Evolutionary conservation across 1,284 basidiomycete genomes (phyloP).

Genomic region (Volvariella volvacea): DNA sequence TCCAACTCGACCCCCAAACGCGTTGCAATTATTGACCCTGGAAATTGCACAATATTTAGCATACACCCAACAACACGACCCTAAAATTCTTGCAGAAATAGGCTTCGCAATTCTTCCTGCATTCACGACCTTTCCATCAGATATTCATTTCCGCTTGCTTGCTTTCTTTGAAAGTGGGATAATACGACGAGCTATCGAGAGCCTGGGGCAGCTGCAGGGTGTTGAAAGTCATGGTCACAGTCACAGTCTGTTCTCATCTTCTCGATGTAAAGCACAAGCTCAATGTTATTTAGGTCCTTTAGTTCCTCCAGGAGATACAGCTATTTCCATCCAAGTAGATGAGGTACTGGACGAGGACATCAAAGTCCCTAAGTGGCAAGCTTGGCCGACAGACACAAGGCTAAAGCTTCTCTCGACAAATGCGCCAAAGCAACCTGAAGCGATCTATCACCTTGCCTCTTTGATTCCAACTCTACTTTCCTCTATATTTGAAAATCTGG

Average conservation of each 20-base stretch:
- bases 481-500: constrained; percentile 50
- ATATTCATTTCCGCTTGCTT: constrained; percentile 54
- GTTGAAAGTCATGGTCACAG: constrained; percentile 6
- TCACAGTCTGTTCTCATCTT: no score
- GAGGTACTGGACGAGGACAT: constrained; percentile 31
- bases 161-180: constrained; percentile 57
- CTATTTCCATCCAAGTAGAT: constrained; percentile 57
- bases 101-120: constrained; percentile 61
- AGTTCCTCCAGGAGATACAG: not conserved
- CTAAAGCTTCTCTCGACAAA: constrained; percentile 39
- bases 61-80: constrained; percentile 43
- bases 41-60: constrained; percentile 59
- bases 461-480: constrained; percentile 53
- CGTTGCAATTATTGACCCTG: constrained; percentile 55
- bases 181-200: constrained; percentile 42
- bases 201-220: constrained; percentile 35
- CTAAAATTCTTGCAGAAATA: constrained; percentile 48
- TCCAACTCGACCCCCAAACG: constrained; percentile 55
- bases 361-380: not conserved
- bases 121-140: constrained; percentile 53
- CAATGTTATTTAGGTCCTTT: not conserved
- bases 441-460: constrained; percentile 54
- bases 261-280: no score
- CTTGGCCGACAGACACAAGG: not conserved
- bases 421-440: constrained; percentile 47